These are phyloP conservation scores for Candolleomyces efflorescens DNA, from an alignment of 768 basidiomycete genomes.

Conservation along the genomic window DNA sequence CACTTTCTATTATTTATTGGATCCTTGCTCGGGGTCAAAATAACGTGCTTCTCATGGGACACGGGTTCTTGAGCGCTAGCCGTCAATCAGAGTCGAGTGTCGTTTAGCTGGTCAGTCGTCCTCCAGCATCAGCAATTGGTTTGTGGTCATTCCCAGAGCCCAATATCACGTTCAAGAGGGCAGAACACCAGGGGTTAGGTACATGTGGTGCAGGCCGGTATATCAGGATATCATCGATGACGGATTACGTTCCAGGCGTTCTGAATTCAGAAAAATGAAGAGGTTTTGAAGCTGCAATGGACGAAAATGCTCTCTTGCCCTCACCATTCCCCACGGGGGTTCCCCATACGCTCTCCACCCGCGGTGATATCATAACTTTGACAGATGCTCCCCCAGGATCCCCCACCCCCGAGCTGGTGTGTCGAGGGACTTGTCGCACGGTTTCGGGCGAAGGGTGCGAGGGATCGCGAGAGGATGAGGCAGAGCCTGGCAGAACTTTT, in stretches of 20 bases:
- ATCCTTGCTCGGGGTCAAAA: too few relatives aligned
- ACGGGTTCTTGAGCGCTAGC: too few relatives aligned
- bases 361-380: background rate
- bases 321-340: background rate
- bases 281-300: background rate
- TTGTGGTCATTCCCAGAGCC: background rate
- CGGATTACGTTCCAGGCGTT: background rate
- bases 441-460: too few relatives aligned
- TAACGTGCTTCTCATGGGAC: too few relatives aligned
- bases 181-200: background rate
- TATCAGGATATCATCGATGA: constrained; percentile 3
- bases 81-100: background rate
- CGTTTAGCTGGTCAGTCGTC: background rate
- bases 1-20: too few relatives aligned
- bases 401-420: background rate
- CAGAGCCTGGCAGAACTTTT: too few relatives aligned
- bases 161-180: background rate
- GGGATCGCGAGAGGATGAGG: too few relatives aligned
- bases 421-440: too few relatives aligned
- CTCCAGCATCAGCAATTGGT: background rate
- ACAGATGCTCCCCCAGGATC: background rate
- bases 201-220: background rate
- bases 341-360: background rate
- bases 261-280: background rate
- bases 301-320: background rate